These are phyloP conservation scores for Phytophthora pluvialis DNA, from an alignment of 352 stramenopile species.

Conservation along the genomic window DNA sequence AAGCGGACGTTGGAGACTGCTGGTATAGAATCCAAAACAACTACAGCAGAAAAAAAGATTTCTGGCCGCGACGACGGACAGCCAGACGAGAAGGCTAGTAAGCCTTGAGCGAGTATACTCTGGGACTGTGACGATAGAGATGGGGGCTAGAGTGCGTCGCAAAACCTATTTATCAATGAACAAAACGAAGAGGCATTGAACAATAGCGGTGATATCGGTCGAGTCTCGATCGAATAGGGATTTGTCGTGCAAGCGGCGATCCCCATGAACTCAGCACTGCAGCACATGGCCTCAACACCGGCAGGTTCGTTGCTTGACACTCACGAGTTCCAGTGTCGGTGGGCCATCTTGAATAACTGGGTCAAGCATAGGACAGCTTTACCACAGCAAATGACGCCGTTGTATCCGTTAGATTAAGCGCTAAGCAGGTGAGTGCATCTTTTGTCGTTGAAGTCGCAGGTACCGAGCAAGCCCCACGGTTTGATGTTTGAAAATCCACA, in stretches of 20 bases:
- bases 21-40: conserved; percentile 8
- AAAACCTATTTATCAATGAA: conserved; percentile 27
- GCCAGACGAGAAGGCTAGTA: conserved; percentile 16
- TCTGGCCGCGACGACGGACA: background rate
- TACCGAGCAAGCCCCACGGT: too few species aligned
- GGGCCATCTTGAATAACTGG: too few species aligned
- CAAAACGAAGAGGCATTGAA: background rate
- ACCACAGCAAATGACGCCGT: too few species aligned
- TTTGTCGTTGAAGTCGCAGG: too few species aligned
- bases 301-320: too few species aligned
- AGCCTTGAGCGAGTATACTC: conserved; percentile 9
- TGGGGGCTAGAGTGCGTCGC: conserved; percentile 1
- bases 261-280: background rate
- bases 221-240: too few species aligned
- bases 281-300: too few species aligned
- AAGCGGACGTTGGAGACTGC: conserved; percentile 23
- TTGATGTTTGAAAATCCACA: too few species aligned
- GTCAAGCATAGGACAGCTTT: too few species aligned
- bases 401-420: too few species aligned
- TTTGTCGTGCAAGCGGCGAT: background rate
- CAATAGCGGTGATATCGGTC: background rate
- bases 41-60: conserved; percentile 3
- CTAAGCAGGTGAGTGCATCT: too few species aligned
- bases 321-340: too few species aligned
- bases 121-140: conserved; percentile 23